These are phyloP conservation scores for Phylloporus rhodoxanthus DNA, from an alignment of 768 basidiomycete species.

Conservation along the genomic window DNA sequence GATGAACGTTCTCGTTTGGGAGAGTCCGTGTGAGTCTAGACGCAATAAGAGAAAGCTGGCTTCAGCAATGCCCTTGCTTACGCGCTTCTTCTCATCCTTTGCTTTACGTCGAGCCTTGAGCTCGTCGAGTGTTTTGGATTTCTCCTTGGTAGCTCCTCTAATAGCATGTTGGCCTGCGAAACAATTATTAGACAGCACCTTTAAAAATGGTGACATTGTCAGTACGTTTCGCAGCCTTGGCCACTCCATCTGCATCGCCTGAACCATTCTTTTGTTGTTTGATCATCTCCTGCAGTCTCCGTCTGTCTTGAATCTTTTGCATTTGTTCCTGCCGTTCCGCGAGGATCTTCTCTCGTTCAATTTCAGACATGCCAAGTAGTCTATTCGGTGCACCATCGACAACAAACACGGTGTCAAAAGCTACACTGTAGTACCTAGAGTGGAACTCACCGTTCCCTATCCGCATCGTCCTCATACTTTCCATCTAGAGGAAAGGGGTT, in stretches of 20 bases:
- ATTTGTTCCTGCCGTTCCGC: conserved; percentile 76
- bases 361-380: conserved; percentile 72
- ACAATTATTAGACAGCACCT: conserved; percentile 6
- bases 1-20: conserved; percentile 69
- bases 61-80: conserved; percentile 31
- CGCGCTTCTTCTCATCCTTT: conserved; percentile 83
- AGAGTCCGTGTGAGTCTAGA: conserved; percentile 45
- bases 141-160: conserved; percentile 75
- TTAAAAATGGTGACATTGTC: conserved; percentile 10
- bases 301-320: conserved; percentile 66
- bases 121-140: conserved; percentile 72
- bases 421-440: conserved; percentile 22
- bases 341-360: conserved; percentile 84
- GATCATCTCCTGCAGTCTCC: conserved; percentile 68
- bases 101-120: conserved; percentile 82
- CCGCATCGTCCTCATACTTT: conserved; percentile 80
- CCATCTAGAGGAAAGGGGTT: conserved; percentile 90
- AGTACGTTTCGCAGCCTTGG: conserved; percentile 75
- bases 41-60: conserved; percentile 7
- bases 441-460: conserved; percentile 67
- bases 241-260: conserved; percentile 51
- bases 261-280: conserved; percentile 51
- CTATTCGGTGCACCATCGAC: conserved; percentile 36
- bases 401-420: conserved; percentile 21
- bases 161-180: conserved; percentile 63